Evolutionary conservation across 2,329 filamentous ascomycete genomes (phyloP), one percentile per base, ranked within the genome.

Genomic region (Ophioceras dolichostomum): DNA sequence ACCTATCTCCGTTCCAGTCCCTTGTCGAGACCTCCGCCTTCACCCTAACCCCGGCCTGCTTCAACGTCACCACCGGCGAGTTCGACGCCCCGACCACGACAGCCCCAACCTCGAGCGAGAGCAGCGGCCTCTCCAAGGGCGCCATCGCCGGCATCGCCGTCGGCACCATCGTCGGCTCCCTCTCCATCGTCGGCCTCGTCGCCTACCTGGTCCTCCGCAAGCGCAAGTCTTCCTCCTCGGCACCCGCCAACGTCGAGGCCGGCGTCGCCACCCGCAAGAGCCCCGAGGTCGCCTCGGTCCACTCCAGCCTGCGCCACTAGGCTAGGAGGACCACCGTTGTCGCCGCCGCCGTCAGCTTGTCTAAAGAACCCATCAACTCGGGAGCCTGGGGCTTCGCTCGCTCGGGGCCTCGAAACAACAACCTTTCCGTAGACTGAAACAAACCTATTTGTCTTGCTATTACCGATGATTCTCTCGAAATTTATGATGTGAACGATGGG

Each of bases 101-200:
- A 13, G 38, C 48, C 35, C 26, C 9, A 36, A 18, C 29, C 32
- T 13, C 24, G 35, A 13, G 42, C 36, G 4, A 12, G 34, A 2
- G 14, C 36, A 1, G 37, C 10, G n/a, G 38, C 3, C 52, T 61
- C 2, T 50, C 49, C 9, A 47, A 30, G 4, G 57, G 58, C 10
- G 55, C 53, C 35, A 57, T 54, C 41, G 57, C 55, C 4, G 59
- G 59, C 5, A 57, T 61, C 29, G 55, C 56, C 10, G 55, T 58
- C 8, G 58, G 58, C 17, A 49, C 50, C 4, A 44, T 58, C 18
- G 46, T 53, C 7, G 57, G 52, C 8, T 53, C 51, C 3, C 35
- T 37, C n/a, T 27, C 27, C 5, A 10, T 37, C 45, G 50, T 57
- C 2, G 48, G 50, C 4, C 43, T 37, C 3, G 38, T 55, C 20